Percentiles rank a stretch among this genome's conserved stretches.
phyloP scores from a whole-genome alignment of 2,329 filamentous ascomycete genomes.

The Colletotrichum higginsianum region DNA sequence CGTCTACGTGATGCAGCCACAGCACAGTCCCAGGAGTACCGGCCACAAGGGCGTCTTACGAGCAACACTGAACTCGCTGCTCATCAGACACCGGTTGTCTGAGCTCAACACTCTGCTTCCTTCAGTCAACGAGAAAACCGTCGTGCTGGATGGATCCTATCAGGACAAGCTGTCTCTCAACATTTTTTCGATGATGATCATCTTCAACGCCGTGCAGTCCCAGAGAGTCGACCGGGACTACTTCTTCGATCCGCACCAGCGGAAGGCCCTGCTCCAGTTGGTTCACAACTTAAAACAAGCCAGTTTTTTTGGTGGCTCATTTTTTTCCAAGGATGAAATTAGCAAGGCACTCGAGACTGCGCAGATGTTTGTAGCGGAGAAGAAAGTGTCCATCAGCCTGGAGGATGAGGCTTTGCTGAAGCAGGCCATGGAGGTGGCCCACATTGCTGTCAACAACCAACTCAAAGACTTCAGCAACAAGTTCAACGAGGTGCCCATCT shows the following conservation, averaged over 20 bases:
- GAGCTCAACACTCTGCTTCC: constrained; percentile 82
- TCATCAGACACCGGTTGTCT: constrained; percentile 83
- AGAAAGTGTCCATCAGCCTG: constrained; percentile 69
- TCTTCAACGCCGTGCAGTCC: constrained; percentile 90
- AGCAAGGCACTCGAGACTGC: constrained; percentile 75
- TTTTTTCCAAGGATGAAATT: constrained; percentile 77
- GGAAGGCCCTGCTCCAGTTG: constrained; percentile 75
- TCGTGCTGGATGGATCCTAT: constrained; percentile 84
- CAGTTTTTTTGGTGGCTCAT: constrained; percentile 87
- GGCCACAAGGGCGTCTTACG: constrained; percentile 76
- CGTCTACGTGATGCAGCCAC: constrained; percentile 76
- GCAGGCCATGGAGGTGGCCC: constrained; percentile 77
- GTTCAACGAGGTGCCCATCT: constrained; percentile 85
- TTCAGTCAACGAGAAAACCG: constrained; percentile 77
- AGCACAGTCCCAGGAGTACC: constrained; percentile 64
- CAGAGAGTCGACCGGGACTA: constrained; percentile 89
- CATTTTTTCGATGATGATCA: constrained; percentile 86
- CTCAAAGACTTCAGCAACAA: constrained; percentile 78
- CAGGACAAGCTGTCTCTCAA: constrained; percentile 89
- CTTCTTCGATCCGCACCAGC: constrained; percentile 85
- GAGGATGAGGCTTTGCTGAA: constrained; percentile 74
- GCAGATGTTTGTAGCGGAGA: constrained; percentile 75
- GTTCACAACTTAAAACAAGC: constrained; percentile 86
- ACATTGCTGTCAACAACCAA: constrained; percentile 69
- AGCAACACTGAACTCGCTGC: constrained; percentile 81